Base-by-base conservation (phyloP, 371 early-diverging fungal species). In the Rhizopus stolonifer region DNA sequence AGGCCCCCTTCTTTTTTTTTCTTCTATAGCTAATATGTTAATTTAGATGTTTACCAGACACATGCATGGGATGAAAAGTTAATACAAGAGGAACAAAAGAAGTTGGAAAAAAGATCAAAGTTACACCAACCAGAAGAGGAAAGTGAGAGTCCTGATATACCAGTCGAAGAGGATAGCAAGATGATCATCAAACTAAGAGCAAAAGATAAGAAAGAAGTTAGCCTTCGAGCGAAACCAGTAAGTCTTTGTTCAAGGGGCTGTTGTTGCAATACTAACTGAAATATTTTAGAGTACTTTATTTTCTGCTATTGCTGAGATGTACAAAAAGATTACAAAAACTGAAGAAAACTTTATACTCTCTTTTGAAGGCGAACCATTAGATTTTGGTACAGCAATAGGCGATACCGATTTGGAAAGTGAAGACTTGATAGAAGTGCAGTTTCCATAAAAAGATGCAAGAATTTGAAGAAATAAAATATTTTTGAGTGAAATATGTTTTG, bases 401-500 rank as follows among this genome's bases (percentile, higher is more conserved):
- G 67, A 70, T 6, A 65, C 64, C 0, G 73, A 72, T 8, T 48
- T 72, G 38, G 77, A 76, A 44, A 61, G 70, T 36, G 59, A 72
- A 44, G 73, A 72, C 54, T 48, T 76, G 34, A n/a, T 72, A 2
- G 67, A 70, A 21, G 77, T 70, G 6, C n/a, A n/a, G n/a, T n/a
- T n/a, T 34, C 43, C 22, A 52, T 54, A 29, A 43, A 39, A 10
- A 56, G 29, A 52, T 43, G 25, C 22, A 43, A 22, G 1, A 52
- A 29, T 9, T 45, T 54, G 24, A 45, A 34, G 4, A 45, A 38
- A 25, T 32, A 45, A 17, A 36, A 45, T 38, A 46, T 45, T 11
- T 54, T 46, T 26, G 33, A 24, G 44, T 21, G 31, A 23, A 25
- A 50, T 14, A 40, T 29, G 34, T 24, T 50, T 39, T 29, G 4